These are phyloP conservation scores for Penicillium oxalicum DNA, from an alignment of 2,329 filamentous ascomycete genomes.

Conservation along the genomic window DNA sequence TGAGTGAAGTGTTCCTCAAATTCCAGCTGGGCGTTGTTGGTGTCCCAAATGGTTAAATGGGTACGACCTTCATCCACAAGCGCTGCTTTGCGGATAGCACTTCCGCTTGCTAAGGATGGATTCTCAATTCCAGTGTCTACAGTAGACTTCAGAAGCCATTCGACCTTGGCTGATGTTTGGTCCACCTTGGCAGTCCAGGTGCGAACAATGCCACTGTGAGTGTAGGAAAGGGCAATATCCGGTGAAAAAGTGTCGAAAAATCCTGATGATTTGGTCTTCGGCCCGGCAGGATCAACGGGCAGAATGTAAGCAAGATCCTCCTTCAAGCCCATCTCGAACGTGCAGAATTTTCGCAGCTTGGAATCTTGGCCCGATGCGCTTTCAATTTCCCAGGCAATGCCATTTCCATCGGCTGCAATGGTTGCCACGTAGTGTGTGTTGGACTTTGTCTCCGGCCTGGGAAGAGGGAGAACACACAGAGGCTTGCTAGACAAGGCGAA, in stretches of 20 bases:
- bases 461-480: conserved; percentile 72
- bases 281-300: conserved; percentile 80
- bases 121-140: conserved; percentile 71
- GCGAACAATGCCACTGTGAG: conserved; percentile 63
- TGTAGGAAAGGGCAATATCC: conserved; percentile 83
- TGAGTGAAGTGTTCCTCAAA: conserved; percentile 69
- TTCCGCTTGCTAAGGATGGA: conserved; percentile 75
- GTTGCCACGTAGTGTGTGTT: conserved; percentile 67
- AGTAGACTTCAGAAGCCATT: conserved; percentile 76
- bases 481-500: conserved; percentile 64
- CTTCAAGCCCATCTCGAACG: conserved; percentile 58
- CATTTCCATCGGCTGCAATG: conserved; percentile 69
- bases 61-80: conserved; percentile 69
- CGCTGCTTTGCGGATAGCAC: conserved; percentile 79
- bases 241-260: conserved; percentile 81
- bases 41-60: conserved; percentile 85
- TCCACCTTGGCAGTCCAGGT: conserved; percentile 82
- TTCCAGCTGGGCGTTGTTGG: conserved; percentile 72
- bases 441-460: conserved; percentile 50
- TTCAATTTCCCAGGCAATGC: conserved; percentile 72
- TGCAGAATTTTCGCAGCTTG: conserved; percentile 61
- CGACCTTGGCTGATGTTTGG: conserved; percentile 52
- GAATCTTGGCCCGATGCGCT: conserved; percentile 48
- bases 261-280: conserved; percentile 62
- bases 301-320: conserved; percentile 57